These are phyloP conservation scores for Pyricularia grisea DNA, from an alignment of 2,329 filamentous ascomycete species.

Conservation along the genomic window DNA sequence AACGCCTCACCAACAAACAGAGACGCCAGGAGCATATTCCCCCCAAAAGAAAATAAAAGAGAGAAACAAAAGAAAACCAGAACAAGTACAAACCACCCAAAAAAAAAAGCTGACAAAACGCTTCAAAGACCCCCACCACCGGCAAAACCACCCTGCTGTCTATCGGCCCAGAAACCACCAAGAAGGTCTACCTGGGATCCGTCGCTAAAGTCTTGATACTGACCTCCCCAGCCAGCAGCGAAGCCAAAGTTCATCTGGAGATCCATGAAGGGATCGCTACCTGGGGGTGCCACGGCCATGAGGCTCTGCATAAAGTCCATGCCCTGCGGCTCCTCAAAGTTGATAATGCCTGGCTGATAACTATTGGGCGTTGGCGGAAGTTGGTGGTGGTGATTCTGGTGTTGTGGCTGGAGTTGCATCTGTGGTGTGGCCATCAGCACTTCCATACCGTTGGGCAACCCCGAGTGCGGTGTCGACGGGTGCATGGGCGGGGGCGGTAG, in stretches of 20 bases:
- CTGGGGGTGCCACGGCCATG: constrained; percentile 13
- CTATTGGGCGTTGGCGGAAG: constrained; percentile 3
- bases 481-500: neutral
- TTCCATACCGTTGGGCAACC: neutral
- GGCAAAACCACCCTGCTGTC: constrained; percentile 30
- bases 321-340: constrained; percentile 38
- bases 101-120: neutral
- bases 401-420: constrained; percentile 12
- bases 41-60: too few species aligned
- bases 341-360: constrained; percentile 16
- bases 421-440: neutral
- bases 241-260: constrained; percentile 55
- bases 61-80: neutral
- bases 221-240: constrained; percentile 54
- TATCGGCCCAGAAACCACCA: constrained; percentile 65
- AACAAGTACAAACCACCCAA: neutral
- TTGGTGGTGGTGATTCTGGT: constrained; percentile 21
- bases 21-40: neutral
- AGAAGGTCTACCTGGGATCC: constrained; percentile 57
- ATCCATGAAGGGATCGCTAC: constrained; percentile 20
- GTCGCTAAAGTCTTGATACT: constrained; percentile 54
- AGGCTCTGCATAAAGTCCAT: constrained; percentile 46
- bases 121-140: constrained; percentile 11
- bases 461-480: neutral
- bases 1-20: too few species aligned